phyloP scores from a whole-genome alignment of 1,284 basidiomycete genomes.

The Leccinum solheimii region DNA sequence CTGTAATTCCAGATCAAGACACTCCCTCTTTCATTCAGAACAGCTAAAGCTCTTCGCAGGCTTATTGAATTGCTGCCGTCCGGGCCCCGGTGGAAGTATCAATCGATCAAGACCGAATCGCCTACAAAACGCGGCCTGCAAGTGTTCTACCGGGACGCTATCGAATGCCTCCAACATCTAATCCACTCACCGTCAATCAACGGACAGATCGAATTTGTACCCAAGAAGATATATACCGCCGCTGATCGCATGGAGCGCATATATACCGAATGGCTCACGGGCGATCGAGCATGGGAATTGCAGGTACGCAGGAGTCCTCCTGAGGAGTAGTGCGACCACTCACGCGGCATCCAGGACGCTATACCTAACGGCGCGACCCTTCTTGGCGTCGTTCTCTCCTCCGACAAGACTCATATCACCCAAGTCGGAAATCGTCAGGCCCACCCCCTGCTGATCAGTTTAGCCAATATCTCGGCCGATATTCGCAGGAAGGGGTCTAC shows the following conservation, averaged over 20 bases:
- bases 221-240: not conserved
- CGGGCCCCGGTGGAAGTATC: not conserved
- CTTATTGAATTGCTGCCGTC: not conserved
- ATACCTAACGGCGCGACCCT: not conserved
- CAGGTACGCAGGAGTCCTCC: not conserved
- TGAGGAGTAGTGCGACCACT: not conserved
- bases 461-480: not conserved
- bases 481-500: not conserved
- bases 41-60: not conserved
- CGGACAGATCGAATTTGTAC: not conserved
- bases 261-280: not conserved
- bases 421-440: not conserved
- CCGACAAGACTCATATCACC: not conserved
- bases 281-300: not conserved
- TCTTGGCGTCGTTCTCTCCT: not conserved
- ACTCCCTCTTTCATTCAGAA: not conserved
- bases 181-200: not conserved
- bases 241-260: not conserved
- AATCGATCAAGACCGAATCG: not conserved
- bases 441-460: not conserved
- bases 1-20: not conserved
- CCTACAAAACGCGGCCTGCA: not conserved
- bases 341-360: not conserved
- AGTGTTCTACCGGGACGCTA: not conserved
- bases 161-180: slow-evolving; percentile 1